A percentile compares a stretch with the other conserved stretches of the same genome.
These are phyloP conservation scores for Talaromyces sp. DNA, from an alignment of 2,329 filamentous ascomycete species.

Conservation along the genomic window DNA sequence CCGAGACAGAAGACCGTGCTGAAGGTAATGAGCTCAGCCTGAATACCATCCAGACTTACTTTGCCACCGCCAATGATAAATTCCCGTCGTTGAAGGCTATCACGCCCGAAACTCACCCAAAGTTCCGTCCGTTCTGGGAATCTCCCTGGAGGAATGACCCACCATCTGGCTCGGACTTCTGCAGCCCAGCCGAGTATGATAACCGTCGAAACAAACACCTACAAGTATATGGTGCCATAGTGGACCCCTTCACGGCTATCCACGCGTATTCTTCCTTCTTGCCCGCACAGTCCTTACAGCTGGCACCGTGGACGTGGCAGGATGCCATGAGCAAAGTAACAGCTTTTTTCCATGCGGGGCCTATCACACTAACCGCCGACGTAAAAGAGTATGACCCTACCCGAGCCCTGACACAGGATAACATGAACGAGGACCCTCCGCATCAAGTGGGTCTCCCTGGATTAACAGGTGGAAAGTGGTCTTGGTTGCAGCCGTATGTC, in stretches of 20 bases:
- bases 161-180: too few species aligned
- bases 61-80: neutral
- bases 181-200: neutral
- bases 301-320: neutral
- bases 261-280: neutral
- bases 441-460: constrained; percentile 6
- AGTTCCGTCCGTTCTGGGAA: too few species aligned
- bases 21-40: neutral
- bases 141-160: too few species aligned
- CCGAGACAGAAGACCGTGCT: neutral
- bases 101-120: neutral
- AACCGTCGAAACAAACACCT: neutral
- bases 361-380: neutral
- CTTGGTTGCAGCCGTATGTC: constrained; percentile 22
- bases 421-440: neutral
- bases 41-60: neutral
- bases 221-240: neutral
- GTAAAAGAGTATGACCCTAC: neutral
- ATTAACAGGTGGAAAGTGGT: constrained; percentile 10
- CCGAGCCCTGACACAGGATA: neutral
- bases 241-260: neutral
- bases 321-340: neutral
- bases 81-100: neutral
- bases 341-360: neutral
- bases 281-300: neutral